Percentiles rank a stretch among this genome's conserved stretches.
Evolutionary conservation across 1,284 basidiomycete genomes (phyloP).

Genomic region (Sporisorium exsertum): DNA sequence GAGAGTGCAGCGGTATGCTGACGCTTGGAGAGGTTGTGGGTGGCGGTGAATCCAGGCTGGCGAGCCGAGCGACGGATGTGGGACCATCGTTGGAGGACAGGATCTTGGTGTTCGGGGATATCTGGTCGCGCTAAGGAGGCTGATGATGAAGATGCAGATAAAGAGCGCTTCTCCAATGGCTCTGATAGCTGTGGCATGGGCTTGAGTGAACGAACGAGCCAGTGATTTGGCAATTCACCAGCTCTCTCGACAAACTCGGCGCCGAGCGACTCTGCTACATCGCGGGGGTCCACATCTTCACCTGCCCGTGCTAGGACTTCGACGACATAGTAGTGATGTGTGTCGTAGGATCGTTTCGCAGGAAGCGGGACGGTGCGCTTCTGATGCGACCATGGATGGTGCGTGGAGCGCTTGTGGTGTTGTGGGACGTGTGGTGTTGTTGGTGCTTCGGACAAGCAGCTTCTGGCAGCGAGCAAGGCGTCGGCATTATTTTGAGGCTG

Average conservation of each 20-base stretch:
- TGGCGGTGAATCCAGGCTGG: slow-evolving; percentile 26
- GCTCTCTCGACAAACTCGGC: slow-evolving; percentile 88
- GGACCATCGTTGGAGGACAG: slow-evolving; percentile 72
- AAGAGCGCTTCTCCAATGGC: slow-evolving; percentile 18
- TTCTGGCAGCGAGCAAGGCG: slow-evolving; percentile 14
- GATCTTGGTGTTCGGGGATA: slow-evolving; percentile 66
- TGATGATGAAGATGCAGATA: slow-evolving; percentile 17
- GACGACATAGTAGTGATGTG: slow-evolving; percentile 90
- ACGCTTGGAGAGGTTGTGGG: slow-evolving; percentile 42
- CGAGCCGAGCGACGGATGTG: slow-evolving; percentile 33
- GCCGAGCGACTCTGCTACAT: slow-evolving; percentile 75
- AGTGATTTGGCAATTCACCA: slow-evolving; percentile 85
- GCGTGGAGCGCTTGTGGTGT: slow-evolving; percentile 19
- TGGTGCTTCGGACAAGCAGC: slow-evolving; percentile 12
- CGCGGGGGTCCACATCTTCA: slow-evolving; percentile 70
- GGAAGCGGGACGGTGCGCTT: slow-evolving; percentile 52
- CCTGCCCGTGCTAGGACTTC: slow-evolving; percentile 76
- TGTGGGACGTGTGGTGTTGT: slow-evolving; percentile 2
- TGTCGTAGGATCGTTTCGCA: slow-evolving; percentile 74
- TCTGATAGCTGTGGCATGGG: slow-evolving; percentile 23
- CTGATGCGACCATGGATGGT: slow-evolving; percentile 40
- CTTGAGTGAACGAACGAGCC: slow-evolving; percentile 79
- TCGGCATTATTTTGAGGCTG: slow-evolving; percentile 3
- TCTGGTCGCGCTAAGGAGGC: slow-evolving; percentile 15
- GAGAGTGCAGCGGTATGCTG: slow-evolving; percentile 46